A percentile compares a stretch with the other conserved stretches of the same genome.
Conservation (phyloP, 1,284 basidiomycete species). For the Ceraceosorus guamensis region DNA sequence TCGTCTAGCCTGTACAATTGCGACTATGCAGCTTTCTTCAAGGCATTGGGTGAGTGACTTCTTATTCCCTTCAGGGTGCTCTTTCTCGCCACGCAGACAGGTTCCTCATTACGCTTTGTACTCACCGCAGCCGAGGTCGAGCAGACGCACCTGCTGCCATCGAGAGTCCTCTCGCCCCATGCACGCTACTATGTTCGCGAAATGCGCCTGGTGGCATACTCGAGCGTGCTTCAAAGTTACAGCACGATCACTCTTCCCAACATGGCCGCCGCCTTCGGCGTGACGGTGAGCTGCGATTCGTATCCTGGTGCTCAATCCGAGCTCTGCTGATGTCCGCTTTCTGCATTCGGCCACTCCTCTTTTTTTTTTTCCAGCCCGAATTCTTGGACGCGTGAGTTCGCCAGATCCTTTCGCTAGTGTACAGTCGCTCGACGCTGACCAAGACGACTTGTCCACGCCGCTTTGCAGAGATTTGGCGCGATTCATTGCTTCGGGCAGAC, state of each 20-base stretch:
- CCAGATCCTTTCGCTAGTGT: neutral
- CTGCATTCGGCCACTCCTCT: neutral
- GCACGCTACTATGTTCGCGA: slow-evolving; percentile 86
- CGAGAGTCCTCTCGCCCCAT: slow-evolving; percentile 76
- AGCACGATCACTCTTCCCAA: slow-evolving; percentile 81
- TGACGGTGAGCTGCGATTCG: slow-evolving; percentile 70
- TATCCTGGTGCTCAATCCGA: neutral
- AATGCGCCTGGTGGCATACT: slow-evolving; percentile 92
- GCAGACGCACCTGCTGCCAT: slow-evolving; percentile 75
- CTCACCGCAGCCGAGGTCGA: slow-evolving; percentile 76
- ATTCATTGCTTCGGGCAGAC: slow-evolving; percentile 82
- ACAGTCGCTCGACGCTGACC: too few species aligned
- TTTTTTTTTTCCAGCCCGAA: neutral
- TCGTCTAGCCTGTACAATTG: slow-evolving; percentile 71
- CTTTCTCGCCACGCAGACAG: too few species aligned
- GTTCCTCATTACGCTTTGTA: too few species aligned
- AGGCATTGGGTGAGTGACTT: slow-evolving; percentile 56
- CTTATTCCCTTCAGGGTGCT: too few species aligned
- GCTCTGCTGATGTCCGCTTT: neutral
- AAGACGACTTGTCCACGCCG: too few species aligned
- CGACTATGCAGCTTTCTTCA: slow-evolving; percentile 89
- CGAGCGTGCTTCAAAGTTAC: slow-evolving; percentile 85
- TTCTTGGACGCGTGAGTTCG: slow-evolving; percentile 1
- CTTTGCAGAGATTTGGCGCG: slow-evolving; percentile 65
- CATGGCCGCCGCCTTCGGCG: slow-evolving; percentile 80